A percentile compares a stretch with the other conserved stretches of the same genome.
Evolutionary conservation across 495 filamentous ascomycete genomes (phyloP).

Genomic region (Xylaria bambusicola): DNA sequence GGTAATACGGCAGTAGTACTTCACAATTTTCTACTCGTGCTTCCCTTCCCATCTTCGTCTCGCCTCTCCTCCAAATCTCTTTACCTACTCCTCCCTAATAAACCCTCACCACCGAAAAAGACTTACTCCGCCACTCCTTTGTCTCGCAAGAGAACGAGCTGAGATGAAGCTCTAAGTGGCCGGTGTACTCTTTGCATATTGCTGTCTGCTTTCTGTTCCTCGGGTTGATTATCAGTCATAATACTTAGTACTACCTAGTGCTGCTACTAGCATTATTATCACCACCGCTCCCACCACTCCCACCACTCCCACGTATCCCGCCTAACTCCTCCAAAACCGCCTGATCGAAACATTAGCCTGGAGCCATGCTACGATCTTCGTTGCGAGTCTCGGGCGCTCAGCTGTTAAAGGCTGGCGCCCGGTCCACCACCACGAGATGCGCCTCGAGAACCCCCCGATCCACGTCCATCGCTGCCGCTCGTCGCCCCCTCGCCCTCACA

Average conservation of each 20-base stretch:
- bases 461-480: slow-evolving; percentile 37
- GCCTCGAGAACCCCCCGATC: slow-evolving; percentile 49
- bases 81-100: slow-evolving; percentile 10
- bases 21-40: slow-evolving; percentile 8
- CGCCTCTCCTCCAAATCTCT: neutral
- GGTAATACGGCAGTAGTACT: no score
- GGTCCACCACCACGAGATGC: slow-evolving; percentile 41
- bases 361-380: slow-evolving; percentile 56
- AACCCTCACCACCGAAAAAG: slow-evolving; percentile 25
- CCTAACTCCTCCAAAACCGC: neutral
- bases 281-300: neutral
- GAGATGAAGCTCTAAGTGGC: slow-evolving; percentile 16
- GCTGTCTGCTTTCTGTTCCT: slow-evolving; percentile 22
- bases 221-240: slow-evolving; percentile 19
- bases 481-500: slow-evolving; percentile 54
- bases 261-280: neutral
- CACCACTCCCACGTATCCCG: neutral
- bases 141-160: slow-evolving; percentile 26
- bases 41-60: neutral
- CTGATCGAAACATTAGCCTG: slow-evolving; percentile 33
- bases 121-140: slow-evolving; percentile 59
- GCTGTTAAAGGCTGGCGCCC: slow-evolving; percentile 55
- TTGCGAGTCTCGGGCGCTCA: slow-evolving; percentile 50
- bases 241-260: slow-evolving; percentile 11
- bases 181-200: slow-evolving; percentile 19